Evolutionary conservation across 768 basidiomycete species (phyloP).

Genomic region (Kwoniella newhampshirensis): DNA sequence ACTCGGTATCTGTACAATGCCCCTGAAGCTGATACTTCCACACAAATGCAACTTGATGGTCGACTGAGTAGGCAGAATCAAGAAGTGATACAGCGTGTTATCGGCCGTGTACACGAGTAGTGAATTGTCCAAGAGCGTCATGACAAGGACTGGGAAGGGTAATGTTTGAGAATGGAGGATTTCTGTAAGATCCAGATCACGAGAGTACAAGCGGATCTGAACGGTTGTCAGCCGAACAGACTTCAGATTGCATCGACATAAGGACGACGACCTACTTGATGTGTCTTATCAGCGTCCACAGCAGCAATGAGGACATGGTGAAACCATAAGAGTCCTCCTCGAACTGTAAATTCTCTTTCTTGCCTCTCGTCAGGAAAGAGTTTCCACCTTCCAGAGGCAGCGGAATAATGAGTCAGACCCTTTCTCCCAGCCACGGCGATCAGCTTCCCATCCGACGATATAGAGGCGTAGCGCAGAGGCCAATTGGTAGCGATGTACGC

Average conservation of each 20-base stretch:
- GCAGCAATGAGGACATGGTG: conserved; percentile 91
- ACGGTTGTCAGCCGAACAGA: conserved; percentile 16
- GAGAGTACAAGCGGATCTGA: conserved; percentile 88
- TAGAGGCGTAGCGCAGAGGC: conserved; percentile 88
- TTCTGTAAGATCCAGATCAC: conserved; percentile 82
- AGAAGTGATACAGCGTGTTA: conserved; percentile 87
- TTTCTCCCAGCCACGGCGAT: conserved; percentile 88
- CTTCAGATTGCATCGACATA: not conserved
- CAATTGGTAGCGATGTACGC: conserved; percentile 86
- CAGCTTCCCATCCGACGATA: conserved; percentile 85
- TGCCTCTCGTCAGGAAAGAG: conserved; percentile 75
- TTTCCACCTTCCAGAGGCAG: conserved; percentile 93
- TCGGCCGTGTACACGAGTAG: conserved; percentile 90
- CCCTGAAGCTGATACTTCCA: conserved; percentile 90
- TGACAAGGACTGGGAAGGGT: conserved; percentile 72
- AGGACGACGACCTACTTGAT: conserved; percentile 61
- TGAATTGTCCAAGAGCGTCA: conserved; percentile 92
- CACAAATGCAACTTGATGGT: conserved; percentile 83
- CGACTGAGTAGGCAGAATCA: conserved; percentile 74
- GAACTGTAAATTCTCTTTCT: conserved; percentile 80
- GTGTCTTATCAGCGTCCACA: conserved; percentile 74
- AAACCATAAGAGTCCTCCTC: conserved; percentile 93
- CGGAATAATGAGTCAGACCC: conserved; percentile 90
- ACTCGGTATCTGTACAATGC: conserved; percentile 78
- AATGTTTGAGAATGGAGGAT: conserved; percentile 78